Evolutionary conservation across 2,329 filamentous ascomycete genomes (phyloP).

Genomic region (Thermothelomyces thermophilus): DNA sequence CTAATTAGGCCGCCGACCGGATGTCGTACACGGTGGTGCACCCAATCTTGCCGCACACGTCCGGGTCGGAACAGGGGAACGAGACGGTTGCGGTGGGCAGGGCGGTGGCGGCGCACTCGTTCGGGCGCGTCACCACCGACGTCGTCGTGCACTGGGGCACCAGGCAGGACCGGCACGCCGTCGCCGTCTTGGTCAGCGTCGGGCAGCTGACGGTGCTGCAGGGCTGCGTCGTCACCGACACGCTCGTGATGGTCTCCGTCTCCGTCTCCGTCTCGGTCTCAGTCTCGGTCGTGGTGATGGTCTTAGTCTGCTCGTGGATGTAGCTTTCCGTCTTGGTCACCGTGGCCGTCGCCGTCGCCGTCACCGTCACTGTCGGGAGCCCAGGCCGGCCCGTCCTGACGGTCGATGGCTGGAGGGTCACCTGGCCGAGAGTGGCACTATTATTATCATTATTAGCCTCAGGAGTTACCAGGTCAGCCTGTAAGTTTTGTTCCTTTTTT

Average conservation of each 20-base stretch:
- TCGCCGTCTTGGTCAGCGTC: conserved; percentile 23
- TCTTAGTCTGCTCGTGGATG: conserved; percentile 1
- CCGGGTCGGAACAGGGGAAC: conserved; percentile 23
- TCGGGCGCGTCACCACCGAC: conserved; percentile 17
- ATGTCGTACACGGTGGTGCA: conserved; percentile 27
- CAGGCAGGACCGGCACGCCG: conserved; percentile 23
- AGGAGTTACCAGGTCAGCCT: too few relatives aligned
- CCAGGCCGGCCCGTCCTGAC: conserved; percentile 15
- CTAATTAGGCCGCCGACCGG: conserved; percentile 18
- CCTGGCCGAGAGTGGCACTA: conserved; percentile 20
- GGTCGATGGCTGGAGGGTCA: conserved; percentile 22
- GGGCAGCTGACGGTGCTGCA: conserved; percentile 23
- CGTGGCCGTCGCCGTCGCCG: conserved; percentile 17
- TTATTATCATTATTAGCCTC: too few relatives aligned
- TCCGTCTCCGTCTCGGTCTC: conserved; percentile 16
- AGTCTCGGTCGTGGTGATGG: conserved; percentile 14
- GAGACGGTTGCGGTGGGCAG: conserved; percentile 24
- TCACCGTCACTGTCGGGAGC: conserved; percentile 10
- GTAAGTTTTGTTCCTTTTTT: background rate
- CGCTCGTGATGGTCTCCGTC: conserved; percentile 1
- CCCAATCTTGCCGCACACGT: conserved; percentile 26
- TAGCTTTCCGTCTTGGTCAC: conserved; percentile 15
- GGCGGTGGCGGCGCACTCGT: conserved; percentile 18
- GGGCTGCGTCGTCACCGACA: conserved; percentile 3
- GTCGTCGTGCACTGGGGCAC: conserved; percentile 25